Percentiles rank a stretch among this genome's conserved stretches.
phyloP scores from a whole-genome alignment of 164 flowering plant species.

The Aristolochia contorta region DNA sequence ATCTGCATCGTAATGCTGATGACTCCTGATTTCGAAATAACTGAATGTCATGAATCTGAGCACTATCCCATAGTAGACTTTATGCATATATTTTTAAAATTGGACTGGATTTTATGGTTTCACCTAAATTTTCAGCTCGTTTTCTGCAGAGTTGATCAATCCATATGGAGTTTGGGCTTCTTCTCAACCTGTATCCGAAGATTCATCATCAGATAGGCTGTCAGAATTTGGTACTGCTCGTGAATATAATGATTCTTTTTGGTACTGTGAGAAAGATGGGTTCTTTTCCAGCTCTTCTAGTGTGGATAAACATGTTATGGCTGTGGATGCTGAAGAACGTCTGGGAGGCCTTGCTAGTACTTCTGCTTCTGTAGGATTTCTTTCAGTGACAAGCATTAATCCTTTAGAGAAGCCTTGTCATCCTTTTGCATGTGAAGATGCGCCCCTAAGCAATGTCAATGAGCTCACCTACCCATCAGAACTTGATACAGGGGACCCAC shows the following conservation, averaged over 20 bases:
- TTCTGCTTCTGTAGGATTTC: slow-evolving; percentile 23
- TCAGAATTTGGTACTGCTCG: slow-evolving; percentile 91
- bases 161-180: slow-evolving; percentile 60
- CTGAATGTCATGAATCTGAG: neutral
- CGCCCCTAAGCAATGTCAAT: slow-evolving; percentile 13
- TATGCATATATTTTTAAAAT: neutral
- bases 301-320: slow-evolving; percentile 73
- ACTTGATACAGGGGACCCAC: neutral
- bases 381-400: slow-evolving; percentile 15
- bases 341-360: slow-evolving; percentile 11
- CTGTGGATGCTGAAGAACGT: slow-evolving; percentile 24
- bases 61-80: neutral
- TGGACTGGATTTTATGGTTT: neutral
- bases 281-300: slow-evolving; percentile 41
- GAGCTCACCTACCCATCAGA: slow-evolving; percentile 5
- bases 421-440: slow-evolving; percentile 4
- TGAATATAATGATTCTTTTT: slow-evolving; percentile 53
- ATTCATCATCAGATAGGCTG: slow-evolving; percentile 54
- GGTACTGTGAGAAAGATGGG: slow-evolving; percentile 61
- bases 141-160: slow-evolving; percentile 55
- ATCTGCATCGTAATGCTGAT: no score
- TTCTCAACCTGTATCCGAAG: slow-evolving; percentile 31
- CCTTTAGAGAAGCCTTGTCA: slow-evolving; percentile 27
- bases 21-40: neutral
- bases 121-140: no score